These are phyloP conservation scores for Talaromyces liani DNA, from an alignment of 495 filamentous ascomycete species.

Conservation along the genomic window DNA sequence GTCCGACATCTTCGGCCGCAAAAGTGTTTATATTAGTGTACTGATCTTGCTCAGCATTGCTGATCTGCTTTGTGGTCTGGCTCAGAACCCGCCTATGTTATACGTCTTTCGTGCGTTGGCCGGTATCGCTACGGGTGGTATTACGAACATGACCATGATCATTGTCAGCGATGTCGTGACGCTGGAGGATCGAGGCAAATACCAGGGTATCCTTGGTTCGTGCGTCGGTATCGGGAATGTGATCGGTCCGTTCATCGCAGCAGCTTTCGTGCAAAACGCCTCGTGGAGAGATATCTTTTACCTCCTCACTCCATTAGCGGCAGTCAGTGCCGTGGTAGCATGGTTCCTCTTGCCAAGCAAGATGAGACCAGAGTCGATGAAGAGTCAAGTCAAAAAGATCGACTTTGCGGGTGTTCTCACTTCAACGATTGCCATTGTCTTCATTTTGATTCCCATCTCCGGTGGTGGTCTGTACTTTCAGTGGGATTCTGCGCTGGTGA, in stretches of 20 bases:
- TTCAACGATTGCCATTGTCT: constrained; percentile 45
- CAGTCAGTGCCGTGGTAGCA: constrained; percentile 30
- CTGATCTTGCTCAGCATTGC: constrained; percentile 43
- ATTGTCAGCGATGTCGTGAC: constrained; percentile 44
- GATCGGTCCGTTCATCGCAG: constrained; percentile 37
- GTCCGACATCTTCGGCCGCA: constrained; percentile 52
- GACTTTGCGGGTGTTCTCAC: constrained; percentile 47
- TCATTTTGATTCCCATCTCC: constrained; percentile 55
- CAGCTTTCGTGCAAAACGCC: constrained; percentile 34
- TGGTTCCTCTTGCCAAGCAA: constrained; percentile 38
- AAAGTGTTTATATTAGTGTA: constrained; percentile 41
- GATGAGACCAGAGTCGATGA: constrained; percentile 24
- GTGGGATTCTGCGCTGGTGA: constrained; percentile 55
- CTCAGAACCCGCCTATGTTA: constrained; percentile 42
- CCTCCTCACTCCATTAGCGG: constrained; percentile 34
- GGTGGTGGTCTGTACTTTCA: constrained; percentile 54
- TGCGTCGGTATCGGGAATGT: constrained; percentile 37
- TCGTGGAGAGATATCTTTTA: constrained; percentile 46
- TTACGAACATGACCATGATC: constrained; percentile 44
- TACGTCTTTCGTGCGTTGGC: constrained; percentile 50
- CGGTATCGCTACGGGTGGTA: constrained; percentile 46
- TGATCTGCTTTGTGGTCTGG: constrained; percentile 45
- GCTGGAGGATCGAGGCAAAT: constrained; percentile 37
- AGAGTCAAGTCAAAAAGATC: constrained; percentile 43
- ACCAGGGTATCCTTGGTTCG: constrained; percentile 37